Base-by-base conservation (phyloP, 116 monocot genomes). In the Posidonia oceanica region DNA sequence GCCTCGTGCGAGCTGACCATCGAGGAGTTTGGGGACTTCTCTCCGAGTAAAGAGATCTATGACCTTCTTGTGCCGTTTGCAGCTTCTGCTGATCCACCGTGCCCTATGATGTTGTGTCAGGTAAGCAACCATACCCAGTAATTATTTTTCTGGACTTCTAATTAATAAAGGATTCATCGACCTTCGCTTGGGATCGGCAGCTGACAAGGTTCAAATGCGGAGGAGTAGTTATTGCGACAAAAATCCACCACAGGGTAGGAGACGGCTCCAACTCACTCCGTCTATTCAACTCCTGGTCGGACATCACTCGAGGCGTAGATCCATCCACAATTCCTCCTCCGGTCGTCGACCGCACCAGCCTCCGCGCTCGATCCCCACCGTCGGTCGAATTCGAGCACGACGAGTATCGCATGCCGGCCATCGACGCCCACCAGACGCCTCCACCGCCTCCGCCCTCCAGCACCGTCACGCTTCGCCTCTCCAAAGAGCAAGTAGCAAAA, bases 171-270 rank as follows among this genome's bases (percentile, higher is more conserved):
- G 29, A 29, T 29, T 29, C 29, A 1, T 29, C 29, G 29, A 29
- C 1, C 53, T 29, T 6, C 29, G 39, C 1, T 0, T 59, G 5
- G 29, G 4, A 14, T 12, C 4, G 48, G 23, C 78, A 87, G 87
- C 17, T 87, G 36, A 83, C 83, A 15, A 69, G 67, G 36, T 78
- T 87, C 64, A 81, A 75, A 59, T 87, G 83, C 66, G 87, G 87
- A 1, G 78, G 83, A 0, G 87, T 87, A 18, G 73, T 52, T 18
- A 52, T 87, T 16, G 87, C 81, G 18, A n/a, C 36, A 0, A 68
- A 56, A 11, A 22, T 73, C 1, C 81, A 83, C 53, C 87, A 87
- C 57, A 59, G 69, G 0, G 59, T 63, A 0, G 58, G 66, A n/a
- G 87, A 87, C 65, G 87, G 87, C 11, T 54, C 36, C 44, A 37